These are phyloP conservation scores for Pilobolus umbonatus DNA, from an alignment of 192 early-diverging fungal genomes.

Conservation along the genomic window DNA sequence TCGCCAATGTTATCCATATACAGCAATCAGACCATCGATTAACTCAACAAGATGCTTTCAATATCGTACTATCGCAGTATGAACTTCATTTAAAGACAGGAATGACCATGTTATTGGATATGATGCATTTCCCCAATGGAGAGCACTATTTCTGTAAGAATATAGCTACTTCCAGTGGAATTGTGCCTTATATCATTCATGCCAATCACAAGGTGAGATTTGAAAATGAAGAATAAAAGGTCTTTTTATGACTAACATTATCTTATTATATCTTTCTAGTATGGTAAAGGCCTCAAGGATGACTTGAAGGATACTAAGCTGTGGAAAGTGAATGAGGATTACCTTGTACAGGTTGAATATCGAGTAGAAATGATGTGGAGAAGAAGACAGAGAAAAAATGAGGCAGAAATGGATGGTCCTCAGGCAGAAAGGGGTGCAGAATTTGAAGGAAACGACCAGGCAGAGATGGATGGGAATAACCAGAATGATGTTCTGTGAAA, in stretches of 20 bases:
- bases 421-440: too few relatives aligned
- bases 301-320: conserved; percentile 4
- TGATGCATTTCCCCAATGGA: conserved; percentile 30
- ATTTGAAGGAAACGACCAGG: too few relatives aligned
- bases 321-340: conserved; percentile 7
- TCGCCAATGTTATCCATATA: conserved; percentile 22
- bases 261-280: neutral
- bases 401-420: too few relatives aligned
- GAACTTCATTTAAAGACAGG: conserved; percentile 23
- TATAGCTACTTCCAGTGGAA: conserved; percentile 8
- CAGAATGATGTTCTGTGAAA: too few relatives aligned
- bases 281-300: conserved; percentile 1
- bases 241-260: neutral
- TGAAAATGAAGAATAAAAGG: neutral
- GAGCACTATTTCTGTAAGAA: conserved; percentile 20
- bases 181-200: conserved; percentile 32
- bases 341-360: too few relatives aligned
- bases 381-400: too few relatives aligned
- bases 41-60: conserved; percentile 32
- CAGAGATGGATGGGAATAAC: too few relatives aligned
- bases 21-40: conserved; percentile 3
- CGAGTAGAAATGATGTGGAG: too few relatives aligned
- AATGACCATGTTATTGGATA: conserved; percentile 20
- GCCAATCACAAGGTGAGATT: conserved; percentile 33
- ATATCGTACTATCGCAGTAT: conserved; percentile 17